Evolutionary conservation across 805 yeast species (phyloP).

Genomic region (Hagleromyces aurorensis): DNA sequence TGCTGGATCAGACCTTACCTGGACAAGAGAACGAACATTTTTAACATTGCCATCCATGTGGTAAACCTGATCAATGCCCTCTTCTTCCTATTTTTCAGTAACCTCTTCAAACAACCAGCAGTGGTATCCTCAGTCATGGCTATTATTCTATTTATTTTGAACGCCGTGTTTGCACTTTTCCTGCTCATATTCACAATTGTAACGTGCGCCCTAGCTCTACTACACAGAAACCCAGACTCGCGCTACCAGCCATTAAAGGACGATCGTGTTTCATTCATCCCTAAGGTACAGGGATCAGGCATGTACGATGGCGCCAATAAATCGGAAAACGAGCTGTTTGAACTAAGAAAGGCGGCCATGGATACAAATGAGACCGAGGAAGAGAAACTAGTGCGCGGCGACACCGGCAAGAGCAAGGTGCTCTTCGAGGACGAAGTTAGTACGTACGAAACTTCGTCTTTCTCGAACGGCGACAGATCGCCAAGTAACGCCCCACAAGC

Average conservation of each 20-base stretch:
- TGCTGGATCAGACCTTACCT: conserved; percentile 79
- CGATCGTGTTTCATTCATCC: conserved; percentile 93
- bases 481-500: conserved; percentile 12
- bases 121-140: conserved; percentile 92
- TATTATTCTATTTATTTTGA: conserved; percentile 77
- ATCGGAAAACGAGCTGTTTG: conserved; percentile 29
- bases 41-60: conserved; percentile 78
- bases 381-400: conserved; percentile 21
- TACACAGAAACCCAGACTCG: conserved; percentile 89
- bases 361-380: conserved; percentile 30
- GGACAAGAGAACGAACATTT: conserved; percentile 92
- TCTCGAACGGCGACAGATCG: conserved; percentile 7
- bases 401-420: conserved; percentile 9
- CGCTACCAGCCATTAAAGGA: conserved; percentile 95
- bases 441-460: conserved; percentile 8
- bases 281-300: conserved; percentile 40
- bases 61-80: conserved; percentile 76
- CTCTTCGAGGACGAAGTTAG: conserved; percentile 16
- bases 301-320: conserved; percentile 18
- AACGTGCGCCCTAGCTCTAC: conserved; percentile 75
- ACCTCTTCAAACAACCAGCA: conserved; percentile 72
- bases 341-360: conserved; percentile 32
- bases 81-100: conserved; percentile 83
- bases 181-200: conserved; percentile 79
- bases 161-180: conserved; percentile 81